Evolutionary conservation across 495 filamentous ascomycete species (phyloP).

Genomic region (Corynascus novoguineensis): DNA sequence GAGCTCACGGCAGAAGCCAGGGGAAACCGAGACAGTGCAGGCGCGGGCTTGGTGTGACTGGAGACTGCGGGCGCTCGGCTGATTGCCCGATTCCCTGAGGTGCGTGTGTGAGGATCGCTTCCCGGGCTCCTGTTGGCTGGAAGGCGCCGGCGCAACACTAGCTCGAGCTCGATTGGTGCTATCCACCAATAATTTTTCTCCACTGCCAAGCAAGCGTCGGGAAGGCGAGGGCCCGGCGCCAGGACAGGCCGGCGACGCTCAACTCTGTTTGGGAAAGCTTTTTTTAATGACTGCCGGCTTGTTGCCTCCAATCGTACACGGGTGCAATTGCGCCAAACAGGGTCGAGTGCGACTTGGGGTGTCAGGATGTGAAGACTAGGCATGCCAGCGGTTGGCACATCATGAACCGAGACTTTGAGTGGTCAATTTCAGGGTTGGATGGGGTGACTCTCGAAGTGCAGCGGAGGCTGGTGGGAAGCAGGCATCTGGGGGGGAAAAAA

Average conservation of each 20-base stretch:
- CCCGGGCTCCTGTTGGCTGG: slow-evolving; percentile 21
- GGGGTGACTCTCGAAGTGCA: not conserved
- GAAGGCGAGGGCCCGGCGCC: not conserved
- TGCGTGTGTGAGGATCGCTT: slow-evolving; percentile 14
- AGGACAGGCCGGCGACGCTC: not conserved
- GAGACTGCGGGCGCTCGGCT: slow-evolving; percentile 13
- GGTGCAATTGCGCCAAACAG: slow-evolving; percentile 5
- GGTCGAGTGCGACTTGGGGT: slow-evolving; percentile 6
- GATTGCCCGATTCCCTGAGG: slow-evolving; percentile 23
- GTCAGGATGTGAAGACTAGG: not conserved
- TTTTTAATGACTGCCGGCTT: not conserved
- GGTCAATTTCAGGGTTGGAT: too few relatives aligned
- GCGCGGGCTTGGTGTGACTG: slow-evolving; percentile 21
- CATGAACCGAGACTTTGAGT: slow-evolving; percentile 20
- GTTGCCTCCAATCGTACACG: not conserved
- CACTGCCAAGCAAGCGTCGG: slow-evolving; percentile 5
- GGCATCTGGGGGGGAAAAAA: slow-evolving; percentile 6
- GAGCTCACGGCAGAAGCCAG: slow-evolving; percentile 16
- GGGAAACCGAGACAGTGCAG: slow-evolving; percentile 27
- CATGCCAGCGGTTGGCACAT: slow-evolving; percentile 19
- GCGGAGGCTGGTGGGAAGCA: not conserved
- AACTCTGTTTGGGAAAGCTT: not conserved
- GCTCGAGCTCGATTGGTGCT: slow-evolving; percentile 8
- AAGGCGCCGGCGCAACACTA: slow-evolving; percentile 11
- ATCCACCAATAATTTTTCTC: slow-evolving; percentile 14